Conservation (phyloP, 805 yeast genomes). For the Schwanniomyces sp. region DNA sequence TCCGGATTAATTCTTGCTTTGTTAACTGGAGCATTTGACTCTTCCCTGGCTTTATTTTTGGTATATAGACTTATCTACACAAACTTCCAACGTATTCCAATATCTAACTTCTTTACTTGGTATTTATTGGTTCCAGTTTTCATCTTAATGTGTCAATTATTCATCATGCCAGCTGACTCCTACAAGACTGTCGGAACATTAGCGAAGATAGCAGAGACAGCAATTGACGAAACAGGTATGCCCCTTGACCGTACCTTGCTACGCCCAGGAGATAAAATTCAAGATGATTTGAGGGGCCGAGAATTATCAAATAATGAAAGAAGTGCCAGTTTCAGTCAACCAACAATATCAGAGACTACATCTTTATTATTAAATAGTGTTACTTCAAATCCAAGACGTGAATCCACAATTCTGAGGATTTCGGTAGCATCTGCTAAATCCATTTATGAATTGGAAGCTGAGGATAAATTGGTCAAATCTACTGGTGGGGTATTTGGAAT, state of each 20-base stretch:
- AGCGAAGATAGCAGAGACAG: constrained; percentile 70
- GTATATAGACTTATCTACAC: constrained; percentile 67
- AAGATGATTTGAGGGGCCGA: constrained; percentile 7
- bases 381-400: constrained; percentile 31
- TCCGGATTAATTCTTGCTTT: constrained; percentile 82
- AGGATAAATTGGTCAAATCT: constrained; percentile 47
- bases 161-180: constrained; percentile 77
- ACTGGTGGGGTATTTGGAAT: constrained; percentile 77
- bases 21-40: constrained; percentile 91
- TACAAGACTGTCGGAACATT: constrained; percentile 71
- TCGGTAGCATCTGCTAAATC: constrained; percentile 51
- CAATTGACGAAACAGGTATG: constrained; percentile 68
- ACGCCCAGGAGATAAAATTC: constrained; percentile 36
- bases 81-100: constrained; percentile 35
- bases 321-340: constrained; percentile 17
- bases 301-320: not conserved
- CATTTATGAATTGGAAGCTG: constrained; percentile 65
- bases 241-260: constrained; percentile 49
- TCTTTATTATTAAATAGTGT: constrained; percentile 32
- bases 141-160: constrained; percentile 68
- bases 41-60: constrained; percentile 86
- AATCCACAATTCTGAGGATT: constrained; percentile 34
- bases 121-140: constrained; percentile 78
- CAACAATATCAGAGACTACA: constrained; percentile 42
- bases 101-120: constrained; percentile 60